phyloP scores from a whole-genome alignment of 1,284 basidiomycete genomes.

The Ustilago esculenta region DNA sequence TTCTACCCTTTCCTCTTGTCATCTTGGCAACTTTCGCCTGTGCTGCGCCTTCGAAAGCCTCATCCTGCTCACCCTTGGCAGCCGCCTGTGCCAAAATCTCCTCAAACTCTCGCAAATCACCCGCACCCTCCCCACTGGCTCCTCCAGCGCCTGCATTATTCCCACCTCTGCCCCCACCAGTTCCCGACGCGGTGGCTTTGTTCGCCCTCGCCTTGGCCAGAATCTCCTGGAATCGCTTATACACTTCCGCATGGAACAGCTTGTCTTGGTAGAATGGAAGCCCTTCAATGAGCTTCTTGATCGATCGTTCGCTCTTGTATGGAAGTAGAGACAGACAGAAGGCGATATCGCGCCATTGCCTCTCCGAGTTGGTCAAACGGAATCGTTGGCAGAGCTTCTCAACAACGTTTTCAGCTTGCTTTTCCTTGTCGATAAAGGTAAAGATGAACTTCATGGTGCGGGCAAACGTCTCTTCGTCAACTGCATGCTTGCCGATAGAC shows the following conservation, averaged over 20 bases:
- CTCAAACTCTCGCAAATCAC: slow-evolving; percentile 63
- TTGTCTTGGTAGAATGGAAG: slow-evolving; percentile 81
- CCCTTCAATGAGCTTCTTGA: slow-evolving; percentile 95
- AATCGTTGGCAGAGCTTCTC: slow-evolving; percentile 72
- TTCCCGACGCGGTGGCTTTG: slow-evolving; percentile 24
- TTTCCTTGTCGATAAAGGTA: slow-evolving; percentile 89
- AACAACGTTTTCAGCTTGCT: slow-evolving; percentile 66
- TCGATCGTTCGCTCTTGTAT: slow-evolving; percentile 93
- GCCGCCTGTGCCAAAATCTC: slow-evolving; percentile 85
- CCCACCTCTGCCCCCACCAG: slow-evolving; percentile 15
- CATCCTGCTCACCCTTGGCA: slow-evolving; percentile 87
- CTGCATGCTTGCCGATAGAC: slow-evolving; percentile 89
- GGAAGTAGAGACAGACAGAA: slow-evolving; percentile 93
- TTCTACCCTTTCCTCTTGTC: slow-evolving; percentile 18
- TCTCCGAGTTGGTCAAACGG: slow-evolving; percentile 83
- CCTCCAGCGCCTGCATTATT: slow-evolving; percentile 6
- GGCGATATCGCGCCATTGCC: slow-evolving; percentile 97
- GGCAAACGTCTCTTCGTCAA: slow-evolving; percentile 90
- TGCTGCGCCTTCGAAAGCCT: slow-evolving; percentile 78
- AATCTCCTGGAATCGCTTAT: slow-evolving; percentile 85
- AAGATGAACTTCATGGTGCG: slow-evolving; percentile 96
- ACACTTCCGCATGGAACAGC: slow-evolving; percentile 86
- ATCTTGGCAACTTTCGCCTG: slow-evolving; percentile 51
- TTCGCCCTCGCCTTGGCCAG: slow-evolving; percentile 72
- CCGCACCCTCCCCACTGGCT: slow-evolving; percentile 18